Conservation (phyloP, 495 filamentous ascomycete genomes). For the Chaetomium tenue region DNA sequence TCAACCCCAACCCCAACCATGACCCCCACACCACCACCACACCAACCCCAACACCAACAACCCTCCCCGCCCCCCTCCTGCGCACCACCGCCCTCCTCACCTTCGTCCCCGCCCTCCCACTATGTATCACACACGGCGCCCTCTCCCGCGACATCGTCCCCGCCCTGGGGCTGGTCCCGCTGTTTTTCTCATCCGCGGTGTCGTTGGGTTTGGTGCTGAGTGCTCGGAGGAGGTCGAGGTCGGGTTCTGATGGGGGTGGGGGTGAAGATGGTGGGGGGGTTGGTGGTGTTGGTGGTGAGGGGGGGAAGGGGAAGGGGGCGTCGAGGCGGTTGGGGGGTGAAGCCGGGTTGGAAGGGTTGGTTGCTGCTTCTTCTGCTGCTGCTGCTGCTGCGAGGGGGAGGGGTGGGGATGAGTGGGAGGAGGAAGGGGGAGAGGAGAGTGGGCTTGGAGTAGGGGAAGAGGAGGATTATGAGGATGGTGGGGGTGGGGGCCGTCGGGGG, state of each 20-base stretch:
- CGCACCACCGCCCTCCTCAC: conserved; percentile 45
- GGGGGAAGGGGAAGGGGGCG: conserved; percentile 2
- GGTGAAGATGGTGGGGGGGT: neutral
- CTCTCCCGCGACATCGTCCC: conserved; percentile 39
- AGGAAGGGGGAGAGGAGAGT: conserved; percentile 2
- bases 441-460: conserved; percentile 17
- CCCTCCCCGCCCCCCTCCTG: conserved; percentile 26
- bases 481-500: conserved; percentile 9
- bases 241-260: neutral
- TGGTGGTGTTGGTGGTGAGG: too few relatives aligned
- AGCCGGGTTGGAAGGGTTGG: neutral
- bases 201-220: conserved; percentile 33
- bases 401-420: conserved; percentile 4
- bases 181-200: conserved; percentile 37
- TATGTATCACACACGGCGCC: conserved; percentile 44
- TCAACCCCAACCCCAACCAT: neutral
- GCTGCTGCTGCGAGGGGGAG: conserved; percentile 17
- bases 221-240: neutral
- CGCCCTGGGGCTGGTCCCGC: conserved; percentile 43
- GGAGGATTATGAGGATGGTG: conserved; percentile 23
- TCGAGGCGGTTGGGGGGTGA: neutral
- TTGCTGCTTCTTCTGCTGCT: neutral
- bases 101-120: conserved; percentile 55
- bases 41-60: neutral
- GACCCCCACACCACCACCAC: neutral